Percentiles rank a stretch among this genome's conserved stretches.
Evolutionary conservation across 2,329 filamentous ascomycete species (phyloP).

Genomic region (Atkinsonella texensis): DNA sequence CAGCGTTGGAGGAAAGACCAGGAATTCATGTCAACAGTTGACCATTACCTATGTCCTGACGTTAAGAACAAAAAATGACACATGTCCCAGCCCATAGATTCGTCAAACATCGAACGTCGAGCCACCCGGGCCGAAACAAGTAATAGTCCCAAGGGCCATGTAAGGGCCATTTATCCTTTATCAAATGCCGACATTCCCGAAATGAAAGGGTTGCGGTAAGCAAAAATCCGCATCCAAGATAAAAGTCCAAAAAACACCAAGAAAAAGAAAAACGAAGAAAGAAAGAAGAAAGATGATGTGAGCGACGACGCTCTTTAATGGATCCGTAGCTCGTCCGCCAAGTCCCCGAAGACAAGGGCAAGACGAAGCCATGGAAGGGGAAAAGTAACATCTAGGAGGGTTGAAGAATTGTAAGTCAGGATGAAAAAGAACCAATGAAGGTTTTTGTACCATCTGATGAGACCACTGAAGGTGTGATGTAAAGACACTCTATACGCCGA

Average conservation of each 20-base stretch:
- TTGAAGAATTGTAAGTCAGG: not conserved
- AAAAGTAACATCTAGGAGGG: not conserved
- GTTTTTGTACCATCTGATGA: too few relatives aligned
- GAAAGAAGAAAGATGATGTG: not conserved
- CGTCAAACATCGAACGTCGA: conserved; percentile 2
- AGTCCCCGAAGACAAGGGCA: not conserved
- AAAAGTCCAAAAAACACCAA: not conserved
- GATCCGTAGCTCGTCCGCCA: not conserved
- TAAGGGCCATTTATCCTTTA: conserved; percentile 3
- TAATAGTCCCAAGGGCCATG: too few relatives aligned
- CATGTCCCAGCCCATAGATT: not conserved
- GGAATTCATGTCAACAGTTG: conserved; percentile 1
- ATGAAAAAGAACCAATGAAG: not conserved
- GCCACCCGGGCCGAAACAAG: not conserved
- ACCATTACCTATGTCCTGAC: not conserved
- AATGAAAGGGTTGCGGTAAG: not conserved
- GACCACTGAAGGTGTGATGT: not conserved
- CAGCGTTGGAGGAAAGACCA: not conserved
- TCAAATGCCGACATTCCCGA: conserved; percentile 2
- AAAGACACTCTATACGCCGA: not conserved
- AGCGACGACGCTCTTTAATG: too few relatives aligned
- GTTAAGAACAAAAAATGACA: not conserved
- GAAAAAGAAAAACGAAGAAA: not conserved
- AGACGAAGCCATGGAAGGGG: not conserved
- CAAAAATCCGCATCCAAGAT: not conserved